Percentiles rank a stretch among this genome's conserved stretches.
These are phyloP conservation scores for Plasmodium billcollinsi DNA, from an alignment of 169 alveolate genomes.

Conservation along the genomic window DNA sequence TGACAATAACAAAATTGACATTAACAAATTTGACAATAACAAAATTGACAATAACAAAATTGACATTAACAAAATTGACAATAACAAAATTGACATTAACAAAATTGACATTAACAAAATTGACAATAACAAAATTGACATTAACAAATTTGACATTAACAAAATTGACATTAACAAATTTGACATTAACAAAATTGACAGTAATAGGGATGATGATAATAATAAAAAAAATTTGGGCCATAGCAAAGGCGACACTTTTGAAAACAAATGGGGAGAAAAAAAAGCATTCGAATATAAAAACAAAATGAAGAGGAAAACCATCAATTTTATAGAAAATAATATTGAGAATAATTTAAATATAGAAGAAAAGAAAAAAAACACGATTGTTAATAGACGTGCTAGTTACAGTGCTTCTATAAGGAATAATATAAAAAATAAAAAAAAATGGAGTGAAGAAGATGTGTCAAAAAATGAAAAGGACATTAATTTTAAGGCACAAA, in stretches of 20 bases:
- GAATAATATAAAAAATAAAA: conserved; percentile 6
- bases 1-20: background rate
- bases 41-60: too few species aligned
- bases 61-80: background rate
- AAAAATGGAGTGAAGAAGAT: conserved; percentile 2
- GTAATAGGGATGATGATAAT: background rate
- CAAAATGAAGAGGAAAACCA: conserved; percentile 1
- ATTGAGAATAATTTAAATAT: background rate
- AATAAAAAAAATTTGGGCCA: background rate
- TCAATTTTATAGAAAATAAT: conserved; percentile 1
- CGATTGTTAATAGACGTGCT: conserved; percentile 22
- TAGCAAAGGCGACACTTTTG: background rate
- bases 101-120: background rate
- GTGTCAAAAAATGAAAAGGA: background rate
- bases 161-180: too few species aligned
- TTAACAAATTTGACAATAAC: background rate
- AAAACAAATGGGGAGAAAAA: background rate
- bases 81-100: too few species aligned
- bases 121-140: background rate
- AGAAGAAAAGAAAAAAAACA: background rate
- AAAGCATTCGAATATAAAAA: background rate
- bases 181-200: background rate
- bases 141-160: background rate
- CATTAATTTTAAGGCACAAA: background rate
- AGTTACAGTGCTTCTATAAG: conserved; percentile 27